These are phyloP conservation scores for Paramecium primaurelia DNA, from an alignment of 73 alveolate genomes.

Conservation along the genomic window DNA sequence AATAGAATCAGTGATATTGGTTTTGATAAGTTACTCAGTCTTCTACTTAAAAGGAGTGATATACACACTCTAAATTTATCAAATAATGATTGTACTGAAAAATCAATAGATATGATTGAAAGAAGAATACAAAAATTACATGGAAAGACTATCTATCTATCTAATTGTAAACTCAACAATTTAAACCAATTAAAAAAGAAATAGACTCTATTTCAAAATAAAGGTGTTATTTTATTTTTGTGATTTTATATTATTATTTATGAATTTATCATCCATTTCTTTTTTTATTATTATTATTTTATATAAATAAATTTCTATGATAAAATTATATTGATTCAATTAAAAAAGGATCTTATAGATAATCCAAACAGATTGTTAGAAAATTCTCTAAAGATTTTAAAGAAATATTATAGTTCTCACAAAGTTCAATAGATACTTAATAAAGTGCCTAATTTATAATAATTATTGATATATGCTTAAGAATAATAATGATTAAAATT, in stretches of 20 bases:
- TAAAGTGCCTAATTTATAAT: too few species aligned
- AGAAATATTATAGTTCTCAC: too few species aligned
- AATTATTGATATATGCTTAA: too few species aligned
- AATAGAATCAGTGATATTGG: not conserved
- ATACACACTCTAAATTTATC: conserved; percentile 28
- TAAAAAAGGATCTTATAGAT: too few species aligned
- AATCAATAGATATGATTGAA: not conserved
- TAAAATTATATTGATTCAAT: too few species aligned
- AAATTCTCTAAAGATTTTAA: too few species aligned
- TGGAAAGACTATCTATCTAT: not conserved
- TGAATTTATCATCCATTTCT: not conserved
- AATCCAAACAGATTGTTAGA: too few species aligned
- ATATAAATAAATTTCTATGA: not conserved
- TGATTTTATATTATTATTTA: not conserved
- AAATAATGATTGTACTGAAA: not conserved
- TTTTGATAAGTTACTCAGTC: not conserved
- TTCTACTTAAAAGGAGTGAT: not conserved
- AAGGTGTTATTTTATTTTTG: not conserved
- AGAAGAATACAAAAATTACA: not conserved
- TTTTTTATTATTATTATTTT: not conserved
- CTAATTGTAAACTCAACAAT: not conserved
- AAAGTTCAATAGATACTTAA: too few species aligned
- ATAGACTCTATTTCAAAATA: not conserved
- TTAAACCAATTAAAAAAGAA: not conserved
- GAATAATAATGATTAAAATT: too few species aligned